Percentiles rank a stretch among this genome's conserved stretches.
phyloP scores from a whole-genome alignment of 805 yeast genomes.

The Yamadazyma takamatsuzukensis region DNA sequence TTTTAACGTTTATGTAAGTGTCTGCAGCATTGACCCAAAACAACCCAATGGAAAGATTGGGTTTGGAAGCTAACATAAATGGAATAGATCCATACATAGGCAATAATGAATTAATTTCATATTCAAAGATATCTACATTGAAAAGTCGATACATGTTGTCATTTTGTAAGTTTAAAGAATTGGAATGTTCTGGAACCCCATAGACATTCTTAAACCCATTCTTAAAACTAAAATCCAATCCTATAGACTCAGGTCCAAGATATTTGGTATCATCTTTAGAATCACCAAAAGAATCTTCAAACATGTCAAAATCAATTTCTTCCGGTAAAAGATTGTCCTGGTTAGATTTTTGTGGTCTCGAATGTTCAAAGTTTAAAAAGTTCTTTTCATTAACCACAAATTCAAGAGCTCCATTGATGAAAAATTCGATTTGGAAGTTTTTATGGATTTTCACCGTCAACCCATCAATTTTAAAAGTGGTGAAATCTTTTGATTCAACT shows the following conservation, averaged over 20 bases:
- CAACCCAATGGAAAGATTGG: conserved; percentile 61
- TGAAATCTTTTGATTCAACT: no score
- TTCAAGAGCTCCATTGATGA: conserved; percentile 42
- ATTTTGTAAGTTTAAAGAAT: conserved; percentile 63
- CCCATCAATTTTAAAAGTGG: no score
- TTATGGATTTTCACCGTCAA: no score
- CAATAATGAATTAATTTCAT: conserved; percentile 73
- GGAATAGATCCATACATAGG: conserved; percentile 98
- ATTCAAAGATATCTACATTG: conserved; percentile 95
- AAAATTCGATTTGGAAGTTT: conserved; percentile 23
- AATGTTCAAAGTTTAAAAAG: conserved; percentile 81
- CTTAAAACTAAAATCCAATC: conserved; percentile 65
- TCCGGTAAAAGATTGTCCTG: conserved; percentile 41
- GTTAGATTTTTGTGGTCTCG: conserved; percentile 42
- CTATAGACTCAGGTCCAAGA: conserved; percentile 88
- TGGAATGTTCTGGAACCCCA: conserved; percentile 98
- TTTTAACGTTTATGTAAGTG: conserved; percentile 75
- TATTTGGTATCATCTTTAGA: conserved; percentile 62
- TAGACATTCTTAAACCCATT: conserved; percentile 64
- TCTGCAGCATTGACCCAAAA: conserved; percentile 95
- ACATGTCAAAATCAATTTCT: conserved; percentile 65
- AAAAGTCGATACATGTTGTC: conserved; percentile 75
- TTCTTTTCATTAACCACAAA: conserved; percentile 64
- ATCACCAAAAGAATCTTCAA: conserved; percentile 69
- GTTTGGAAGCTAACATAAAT: conserved; percentile 66